Base-by-base conservation (phyloP, 176 grass and related monocot genomes). In the Oryza punctata region DNA sequence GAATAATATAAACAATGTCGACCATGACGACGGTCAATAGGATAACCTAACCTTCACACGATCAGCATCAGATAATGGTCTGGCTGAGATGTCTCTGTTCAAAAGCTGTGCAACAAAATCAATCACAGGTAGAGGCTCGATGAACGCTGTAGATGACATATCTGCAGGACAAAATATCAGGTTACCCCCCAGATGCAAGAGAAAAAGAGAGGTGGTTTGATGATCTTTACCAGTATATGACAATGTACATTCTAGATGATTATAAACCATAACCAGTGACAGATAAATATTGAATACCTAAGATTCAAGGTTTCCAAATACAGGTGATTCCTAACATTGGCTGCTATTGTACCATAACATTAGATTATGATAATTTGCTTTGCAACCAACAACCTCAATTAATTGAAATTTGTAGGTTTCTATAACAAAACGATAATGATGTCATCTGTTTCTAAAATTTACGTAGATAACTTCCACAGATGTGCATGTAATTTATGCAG, bases 1-100 rank as follows among this genome's bases (percentile, higher is more conserved):
- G 40, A 23, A 66, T 40, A 67, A 28, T 79, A 63, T 78, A 32
- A 65, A 66, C 12, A 16, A 80, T 27, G 19, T 45, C 1, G 1
- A 79, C 33, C 21, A 69, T 72, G 24, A 69, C 10, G 30, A 29
- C 61, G 77, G 57, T 30, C 12, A 33, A 73, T 64, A 82, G 16
- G 72, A 82, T 82, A 47, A 49, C 28, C 40, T 65, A 76, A 93
- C 91, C 91, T 93, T 92, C 52, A 92, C 87, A 87, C 91, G 87
- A 80, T 92, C 91, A 84, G 91, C 84, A 86, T 92, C 91, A 74
- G 91, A 93, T 67, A 93, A 90, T 72, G 87, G 87, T 84, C 91
- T 93, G 25, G 50, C 65, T 52, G 84, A 77, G 66, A 93, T 81
- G 40, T 90, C 85, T 87, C 84, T 90, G 66, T 85, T 90, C 38